Evolutionary conservation across 1,139 yeast species (phyloP), one percentile per base, ranked within the genome.

Genomic region (Yueomyces sp.): DNA sequence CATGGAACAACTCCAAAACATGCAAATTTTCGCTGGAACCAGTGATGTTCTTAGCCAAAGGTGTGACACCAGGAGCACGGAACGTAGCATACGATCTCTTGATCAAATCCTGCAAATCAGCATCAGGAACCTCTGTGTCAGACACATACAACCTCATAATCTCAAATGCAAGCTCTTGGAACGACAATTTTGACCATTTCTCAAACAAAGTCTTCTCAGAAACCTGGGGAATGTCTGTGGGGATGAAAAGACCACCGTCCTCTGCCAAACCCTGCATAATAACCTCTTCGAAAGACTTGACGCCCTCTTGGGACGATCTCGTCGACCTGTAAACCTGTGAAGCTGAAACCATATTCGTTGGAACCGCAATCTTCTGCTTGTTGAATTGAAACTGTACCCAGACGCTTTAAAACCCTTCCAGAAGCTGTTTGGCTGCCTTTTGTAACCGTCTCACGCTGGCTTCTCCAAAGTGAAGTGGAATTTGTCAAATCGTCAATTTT

Each of bases 161-260:
- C 52, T 85, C 78, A 63, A 75, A 81, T 1, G 98, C 98, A 47
- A 91, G 72, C 48, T 89, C 89, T 61, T 81, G 80, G 66, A 93
- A 91, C 25, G 81, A 67, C 46, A 84, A 68, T 48, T 80, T 72
- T 43, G 75, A 68, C 97, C 97, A 91, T 49, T 70, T 66, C 38
- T 66, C 60, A 39, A 57, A 58, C 43, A 84, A 63, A 55, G 78
- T 80, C 44, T 74, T 74, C 12, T 68, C 53, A 27, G 85, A 77
- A 38, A 84, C 72, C 48, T 70, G 61, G 42, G 97, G 96, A 52
- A 89, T 84, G 44, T 64, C 70, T 7, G 93, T 75, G 42, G 98
- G 99, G 46, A 93, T 73, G 62, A 85, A 91, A 41, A 91, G 75
- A 37, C 98, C 98, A 53, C 98, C 98, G 62, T 93, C 98, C 42